These are phyloP conservation scores for Trametes punicea DNA, from an alignment of 768 basidiomycete species.

Conservation along the genomic window DNA sequence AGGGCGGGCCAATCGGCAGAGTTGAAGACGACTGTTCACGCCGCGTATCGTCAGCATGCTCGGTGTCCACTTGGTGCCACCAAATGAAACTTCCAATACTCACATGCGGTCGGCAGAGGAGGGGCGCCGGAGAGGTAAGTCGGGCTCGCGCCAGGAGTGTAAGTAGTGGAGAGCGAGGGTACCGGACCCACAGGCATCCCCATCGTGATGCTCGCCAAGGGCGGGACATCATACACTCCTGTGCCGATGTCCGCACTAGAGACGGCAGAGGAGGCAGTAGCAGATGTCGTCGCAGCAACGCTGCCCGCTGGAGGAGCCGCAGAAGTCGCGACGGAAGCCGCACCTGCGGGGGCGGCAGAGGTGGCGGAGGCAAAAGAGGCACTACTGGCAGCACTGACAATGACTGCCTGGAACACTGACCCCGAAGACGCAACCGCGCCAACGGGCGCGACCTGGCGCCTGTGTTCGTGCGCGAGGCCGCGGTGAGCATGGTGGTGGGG, in stretches of 20 bases:
- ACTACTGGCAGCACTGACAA: conserved; percentile 33
- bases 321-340: conserved; percentile 12
- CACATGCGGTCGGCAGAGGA: conserved; percentile 61
- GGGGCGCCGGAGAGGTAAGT: conserved; percentile 62
- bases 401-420: conserved; percentile 15
- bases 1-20: conserved; percentile 56
- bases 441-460: background rate
- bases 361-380: background rate
- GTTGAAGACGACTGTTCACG: conserved; percentile 42
- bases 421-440: conserved; percentile 7
- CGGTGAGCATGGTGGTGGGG: conserved; percentile 1
- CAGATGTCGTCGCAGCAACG: conserved; percentile 13
- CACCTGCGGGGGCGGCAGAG: conserved; percentile 8
- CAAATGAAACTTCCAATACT: conserved; percentile 22
- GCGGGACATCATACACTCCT: conserved; percentile 49
- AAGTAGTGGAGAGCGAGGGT: conserved; percentile 50
- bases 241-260: conserved; percentile 22
- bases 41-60: background rate
- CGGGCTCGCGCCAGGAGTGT: conserved; percentile 54
- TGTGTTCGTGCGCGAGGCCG: conserved; percentile 18
- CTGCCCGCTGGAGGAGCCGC: conserved; percentile 14
- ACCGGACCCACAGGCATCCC: conserved; percentile 59
- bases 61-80: background rate
- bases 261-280: conserved; percentile 4
- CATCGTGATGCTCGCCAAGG: conserved; percentile 54